Percentiles rank a stretch among this genome's conserved stretches.
Conservation (phyloP, 768 basidiomycete genomes). For the Tricholoma furcatifolium region DNA sequence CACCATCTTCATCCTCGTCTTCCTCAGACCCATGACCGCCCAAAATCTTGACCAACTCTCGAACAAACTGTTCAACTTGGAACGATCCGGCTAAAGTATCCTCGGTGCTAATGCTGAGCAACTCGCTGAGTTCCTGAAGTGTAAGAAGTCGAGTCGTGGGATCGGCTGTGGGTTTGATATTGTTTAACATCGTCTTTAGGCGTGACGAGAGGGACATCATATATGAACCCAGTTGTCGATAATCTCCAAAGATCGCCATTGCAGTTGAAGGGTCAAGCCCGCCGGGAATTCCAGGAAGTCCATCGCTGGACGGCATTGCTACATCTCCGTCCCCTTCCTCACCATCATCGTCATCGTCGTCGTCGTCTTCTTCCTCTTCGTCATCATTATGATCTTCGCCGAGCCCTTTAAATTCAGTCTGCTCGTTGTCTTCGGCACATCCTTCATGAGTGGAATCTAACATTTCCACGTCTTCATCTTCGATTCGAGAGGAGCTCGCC, state of each 20-base stretch:
- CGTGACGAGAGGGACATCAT: slow-evolving; percentile 87
- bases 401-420: slow-evolving; percentile 37
- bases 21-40: slow-evolving; percentile 75
- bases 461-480: slow-evolving; percentile 80
- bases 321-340: slow-evolving; percentile 40
- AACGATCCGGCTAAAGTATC: slow-evolving; percentile 97
- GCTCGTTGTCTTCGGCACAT: slow-evolving; percentile 35
- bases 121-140: slow-evolving; percentile 91
- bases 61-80: slow-evolving; percentile 87
- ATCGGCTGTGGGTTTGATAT: slow-evolving; percentile 83
- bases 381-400: slow-evolving; percentile 41
- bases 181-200: slow-evolving; percentile 86
- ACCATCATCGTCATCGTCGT: slow-evolving; percentile 46
- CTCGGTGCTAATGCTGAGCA: slow-evolving; percentile 95
- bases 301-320: slow-evolving; percentile 34
- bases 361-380: slow-evolving; percentile 38
- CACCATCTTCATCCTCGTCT: slow-evolving; percentile 72
- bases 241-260: slow-evolving; percentile 83
- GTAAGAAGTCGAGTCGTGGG: slow-evolving; percentile 85
- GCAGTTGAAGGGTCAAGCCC: slow-evolving; percentile 70
- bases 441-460: slow-evolving; percentile 59
- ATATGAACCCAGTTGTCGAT: slow-evolving; percentile 86
- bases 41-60: slow-evolving; percentile 88
- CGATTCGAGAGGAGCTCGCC: slow-evolving; percentile 61
- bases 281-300: slow-evolving; percentile 41